These are phyloP conservation scores for Aspergillus ustus DNA, from an alignment of 2,329 filamentous ascomycete genomes.

Conservation along the genomic window DNA sequence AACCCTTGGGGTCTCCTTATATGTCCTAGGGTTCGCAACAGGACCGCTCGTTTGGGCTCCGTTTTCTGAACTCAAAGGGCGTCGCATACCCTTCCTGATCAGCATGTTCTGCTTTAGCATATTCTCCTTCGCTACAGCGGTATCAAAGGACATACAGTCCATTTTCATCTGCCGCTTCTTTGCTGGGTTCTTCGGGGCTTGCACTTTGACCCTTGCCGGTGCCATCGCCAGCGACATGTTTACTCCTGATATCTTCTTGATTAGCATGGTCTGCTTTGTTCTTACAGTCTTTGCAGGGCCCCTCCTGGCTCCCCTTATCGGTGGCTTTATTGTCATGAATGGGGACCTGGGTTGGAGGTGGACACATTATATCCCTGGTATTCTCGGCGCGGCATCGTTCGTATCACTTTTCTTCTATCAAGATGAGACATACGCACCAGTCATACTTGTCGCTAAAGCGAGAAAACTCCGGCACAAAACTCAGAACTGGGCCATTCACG, in stretches of 20 bases:
- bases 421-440: slow-evolving; percentile 43
- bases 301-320: slow-evolving; percentile 45
- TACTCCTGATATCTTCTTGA: slow-evolving; percentile 8
- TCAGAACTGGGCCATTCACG: slow-evolving; percentile 41
- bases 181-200: slow-evolving; percentile 46
- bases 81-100: slow-evolving; percentile 46
- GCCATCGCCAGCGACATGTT: slow-evolving; percentile 40
- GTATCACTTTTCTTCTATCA: slow-evolving; percentile 27
- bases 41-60: slow-evolving; percentile 44
- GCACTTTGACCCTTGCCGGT: slow-evolving; percentile 43
- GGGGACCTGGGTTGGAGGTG: slow-evolving; percentile 45
- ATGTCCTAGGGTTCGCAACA: slow-evolving; percentile 26
- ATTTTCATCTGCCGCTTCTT: slow-evolving; percentile 48
- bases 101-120: slow-evolving; percentile 45
- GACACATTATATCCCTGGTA: slow-evolving; percentile 46
- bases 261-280: slow-evolving; percentile 42
- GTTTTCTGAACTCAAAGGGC: slow-evolving; percentile 47
- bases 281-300: slow-evolving; percentile 45
- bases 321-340: slow-evolving; percentile 39
- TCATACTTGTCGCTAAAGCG: slow-evolving; percentile 42
- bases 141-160: slow-evolving; percentile 39
- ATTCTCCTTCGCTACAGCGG: slow-evolving; percentile 50
- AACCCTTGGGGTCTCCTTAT: slow-evolving; percentile 22
- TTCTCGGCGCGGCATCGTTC: slow-evolving; percentile 34
- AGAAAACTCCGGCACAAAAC: slow-evolving; percentile 38